A percentile compares a stretch with the other conserved stretches of the same genome.
Evolutionary conservation across 768 basidiomycete species (phyloP).

Genomic region (Dentipellis fragilis): DNA sequence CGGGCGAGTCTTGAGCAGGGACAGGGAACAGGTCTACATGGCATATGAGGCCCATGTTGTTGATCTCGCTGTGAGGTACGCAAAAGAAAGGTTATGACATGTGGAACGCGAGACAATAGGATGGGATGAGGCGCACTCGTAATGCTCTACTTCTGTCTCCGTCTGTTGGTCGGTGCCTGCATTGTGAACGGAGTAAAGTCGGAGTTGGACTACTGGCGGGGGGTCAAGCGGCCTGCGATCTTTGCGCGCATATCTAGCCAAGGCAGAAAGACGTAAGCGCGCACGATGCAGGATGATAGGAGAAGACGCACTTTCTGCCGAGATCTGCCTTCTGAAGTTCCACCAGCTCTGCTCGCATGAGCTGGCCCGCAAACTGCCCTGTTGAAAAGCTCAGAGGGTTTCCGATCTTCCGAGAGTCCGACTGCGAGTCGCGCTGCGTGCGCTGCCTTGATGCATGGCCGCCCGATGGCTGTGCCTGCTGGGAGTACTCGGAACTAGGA

Average conservation of each 20-base stretch:
- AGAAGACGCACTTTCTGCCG: conserved; percentile 20
- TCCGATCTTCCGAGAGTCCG: conserved; percentile 14
- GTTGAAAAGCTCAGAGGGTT: conserved; percentile 17
- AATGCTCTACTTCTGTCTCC: conserved; percentile 10
- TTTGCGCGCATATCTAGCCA: conserved; percentile 15
- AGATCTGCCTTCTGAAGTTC: conserved; percentile 24
- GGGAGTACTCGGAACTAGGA: not conserved
- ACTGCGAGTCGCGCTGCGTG: conserved; percentile 5
- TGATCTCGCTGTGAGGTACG: conserved; percentile 36
- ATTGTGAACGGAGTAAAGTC: conserved; percentile 12
- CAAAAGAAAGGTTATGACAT: not conserved
- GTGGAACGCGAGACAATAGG: conserved; percentile 4
- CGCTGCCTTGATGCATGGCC: conserved; percentile 2
- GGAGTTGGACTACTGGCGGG: conserved; percentile 17
- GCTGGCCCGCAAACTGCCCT: conserved; percentile 22
- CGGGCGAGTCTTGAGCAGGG: conserved; percentile 7
- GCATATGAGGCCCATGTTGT: conserved; percentile 61
- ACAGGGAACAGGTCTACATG: conserved; percentile 72
- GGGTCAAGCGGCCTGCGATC: conserved; percentile 19
- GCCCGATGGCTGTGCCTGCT: not conserved
- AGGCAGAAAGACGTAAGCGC: not conserved
- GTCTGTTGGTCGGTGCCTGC: conserved; percentile 4
- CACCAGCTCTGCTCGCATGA: conserved; percentile 16
- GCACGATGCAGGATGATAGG: not conserved
- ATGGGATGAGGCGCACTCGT: conserved; percentile 7